Evolutionary conservation across 331 rosid genomes (phyloP).

Genomic region (Prunus yedoensis): DNA sequence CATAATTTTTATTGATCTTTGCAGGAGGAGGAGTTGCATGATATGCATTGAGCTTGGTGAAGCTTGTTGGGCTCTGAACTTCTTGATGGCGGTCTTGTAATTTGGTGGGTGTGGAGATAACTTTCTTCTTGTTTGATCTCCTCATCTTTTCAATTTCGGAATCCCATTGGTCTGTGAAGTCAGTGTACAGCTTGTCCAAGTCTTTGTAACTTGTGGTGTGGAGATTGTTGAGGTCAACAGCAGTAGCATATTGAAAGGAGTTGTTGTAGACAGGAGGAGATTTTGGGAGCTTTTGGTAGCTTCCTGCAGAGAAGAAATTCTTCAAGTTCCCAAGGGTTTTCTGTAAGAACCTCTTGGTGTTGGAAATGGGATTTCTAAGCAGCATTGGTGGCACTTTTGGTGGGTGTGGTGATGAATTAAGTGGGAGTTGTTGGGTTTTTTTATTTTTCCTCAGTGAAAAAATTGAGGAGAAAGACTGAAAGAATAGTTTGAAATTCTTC

Average conservation of each 20-base stretch:
- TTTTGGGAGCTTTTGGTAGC: slow-evolving; percentile 71
- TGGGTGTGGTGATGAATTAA: too few species aligned
- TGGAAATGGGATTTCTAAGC: slow-evolving; percentile 62
- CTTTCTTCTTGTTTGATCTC: slow-evolving; percentile 27
- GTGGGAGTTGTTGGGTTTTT: too few species aligned
- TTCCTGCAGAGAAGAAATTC: slow-evolving; percentile 49
- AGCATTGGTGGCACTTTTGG: slow-evolving; percentile 45
- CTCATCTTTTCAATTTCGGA: slow-evolving; percentile 23
- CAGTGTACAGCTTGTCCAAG: slow-evolving; percentile 37
- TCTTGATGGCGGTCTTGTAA: slow-evolving; percentile 21
- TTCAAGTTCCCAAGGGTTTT: slow-evolving; percentile 67
- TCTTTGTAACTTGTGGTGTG: slow-evolving; percentile 30
- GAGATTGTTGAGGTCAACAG: slow-evolving; percentile 4
- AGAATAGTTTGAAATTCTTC: not conserved
- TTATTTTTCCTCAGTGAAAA: too few species aligned
- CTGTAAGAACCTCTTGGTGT: slow-evolving; percentile 72
- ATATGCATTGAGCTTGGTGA: not conserved
- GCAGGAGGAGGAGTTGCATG: not conserved
- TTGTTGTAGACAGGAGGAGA: slow-evolving; percentile 29
- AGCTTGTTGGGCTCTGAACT: slow-evolving; percentile 29
- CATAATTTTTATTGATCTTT: not conserved
- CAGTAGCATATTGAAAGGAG: slow-evolving; percentile 2
- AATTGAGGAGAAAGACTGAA: slow-evolving; percentile 4
- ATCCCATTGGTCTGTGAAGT: slow-evolving; percentile 39
- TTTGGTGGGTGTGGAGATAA: slow-evolving; percentile 19